Percentiles rank a stretch among this genome's conserved stretches.
Evolutionary conservation across 83 land plant species (phyloP).

Genomic region (Thuja plicata): DNA sequence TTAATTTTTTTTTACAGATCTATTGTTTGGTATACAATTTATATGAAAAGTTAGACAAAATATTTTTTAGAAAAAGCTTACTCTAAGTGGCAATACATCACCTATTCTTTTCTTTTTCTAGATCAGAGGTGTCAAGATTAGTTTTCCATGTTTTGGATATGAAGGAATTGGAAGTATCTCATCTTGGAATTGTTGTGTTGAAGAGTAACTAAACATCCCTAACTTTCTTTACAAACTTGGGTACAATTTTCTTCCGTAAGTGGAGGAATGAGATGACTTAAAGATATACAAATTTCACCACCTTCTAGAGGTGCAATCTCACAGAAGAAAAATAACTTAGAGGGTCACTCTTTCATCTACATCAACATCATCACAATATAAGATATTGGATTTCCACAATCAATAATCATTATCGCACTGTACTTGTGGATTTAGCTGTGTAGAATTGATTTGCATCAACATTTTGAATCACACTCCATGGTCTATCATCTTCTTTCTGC

Average conservation of each 20-base stretch:
- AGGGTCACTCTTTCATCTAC: conserved; percentile 30
- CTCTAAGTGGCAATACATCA: too few relatives aligned
- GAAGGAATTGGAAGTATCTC: background rate
- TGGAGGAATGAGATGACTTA: background rate
- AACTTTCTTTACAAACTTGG: background rate
- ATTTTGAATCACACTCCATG: too few relatives aligned
- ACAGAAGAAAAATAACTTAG: conserved; percentile 34
- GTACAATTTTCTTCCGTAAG: background rate
- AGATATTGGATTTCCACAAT: too few relatives aligned
- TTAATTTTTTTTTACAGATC: too few relatives aligned
- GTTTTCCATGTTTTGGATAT: conserved; percentile 30
- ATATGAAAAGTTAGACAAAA: too few relatives aligned
- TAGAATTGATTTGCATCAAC: too few relatives aligned
- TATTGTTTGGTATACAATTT: too few relatives aligned
- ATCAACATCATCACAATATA: background rate
- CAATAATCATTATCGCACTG: too few relatives aligned
- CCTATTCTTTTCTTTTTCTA: conserved; percentile 31
- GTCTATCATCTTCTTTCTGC: too few relatives aligned
- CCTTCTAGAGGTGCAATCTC: conserved; percentile 36
- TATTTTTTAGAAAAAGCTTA: too few relatives aligned
- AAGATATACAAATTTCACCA: conserved; percentile 18
- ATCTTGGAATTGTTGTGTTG: background rate
- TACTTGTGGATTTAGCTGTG: too few relatives aligned
- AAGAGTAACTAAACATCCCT: background rate
- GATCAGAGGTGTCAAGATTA: conserved; percentile 20